A percentile compares a stretch with the other conserved stretches of the same genome.
Conservation (phyloP, 805 yeast species). For the Metschnikowia colocasiae region DNA sequence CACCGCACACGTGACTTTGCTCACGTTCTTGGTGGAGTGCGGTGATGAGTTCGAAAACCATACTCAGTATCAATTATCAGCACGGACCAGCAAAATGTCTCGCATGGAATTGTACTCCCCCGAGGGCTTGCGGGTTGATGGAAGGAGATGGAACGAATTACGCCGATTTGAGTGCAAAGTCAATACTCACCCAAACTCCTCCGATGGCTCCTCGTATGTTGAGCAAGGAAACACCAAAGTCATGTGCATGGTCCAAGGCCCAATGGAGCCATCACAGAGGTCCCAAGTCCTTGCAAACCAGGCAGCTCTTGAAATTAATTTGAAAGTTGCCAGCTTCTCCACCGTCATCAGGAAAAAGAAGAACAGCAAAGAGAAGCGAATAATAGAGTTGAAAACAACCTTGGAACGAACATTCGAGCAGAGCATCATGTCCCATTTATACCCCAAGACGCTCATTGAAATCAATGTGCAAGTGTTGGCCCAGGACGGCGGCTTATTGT, state of each 20-base stretch:
- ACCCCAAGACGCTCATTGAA: slow-evolving; percentile 80
- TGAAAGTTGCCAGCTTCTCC: slow-evolving; percentile 78
- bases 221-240: slow-evolving; percentile 92
- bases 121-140: slow-evolving; percentile 90
- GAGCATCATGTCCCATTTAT: slow-evolving; percentile 66
- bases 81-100: slow-evolving; percentile 39
- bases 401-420: slow-evolving; percentile 69
- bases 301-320: slow-evolving; percentile 59
- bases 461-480: slow-evolving; percentile 73
- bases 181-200: slow-evolving; percentile 81
- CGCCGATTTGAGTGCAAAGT: slow-evolving; percentile 76
- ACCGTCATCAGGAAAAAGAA: slow-evolving; percentile 71
- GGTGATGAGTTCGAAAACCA: slow-evolving; percentile 5
- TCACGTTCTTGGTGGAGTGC: neutral
- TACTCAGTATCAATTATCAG: neutral
- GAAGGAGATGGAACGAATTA: slow-evolving; percentile 92
- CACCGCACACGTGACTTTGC: slow-evolving; percentile 8
- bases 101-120: slow-evolving; percentile 86
- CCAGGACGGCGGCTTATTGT: slow-evolving; percentile 85
- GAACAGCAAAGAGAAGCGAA: slow-evolving; percentile 63
- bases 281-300: slow-evolving; percentile 48
- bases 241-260: slow-evolving; percentile 82
- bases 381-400: slow-evolving; percentile 62
- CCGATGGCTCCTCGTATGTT: slow-evolving; percentile 90
- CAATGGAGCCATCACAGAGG: slow-evolving; percentile 70